Evolutionary conservation across 164 flowering plant genomes (phyloP), one percentile per base, ranked within the genome.

Genomic region (Malania oleifera): DNA sequence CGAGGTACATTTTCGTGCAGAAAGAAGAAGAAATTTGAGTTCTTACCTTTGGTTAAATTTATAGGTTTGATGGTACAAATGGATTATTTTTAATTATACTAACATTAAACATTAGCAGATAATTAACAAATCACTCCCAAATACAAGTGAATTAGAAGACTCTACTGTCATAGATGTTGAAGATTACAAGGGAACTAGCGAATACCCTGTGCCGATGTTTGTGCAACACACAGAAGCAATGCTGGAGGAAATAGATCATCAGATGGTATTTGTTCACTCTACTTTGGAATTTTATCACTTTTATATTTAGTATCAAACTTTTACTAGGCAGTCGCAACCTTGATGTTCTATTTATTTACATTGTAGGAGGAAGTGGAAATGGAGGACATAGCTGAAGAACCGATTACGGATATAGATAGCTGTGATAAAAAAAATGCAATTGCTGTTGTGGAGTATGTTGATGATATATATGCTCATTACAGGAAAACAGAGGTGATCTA

Each of bases 401-500:
- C 56, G 0, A 24, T 71, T 54, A 18, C 45, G 39, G 71, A 71
- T 23, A 71, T 71, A 11, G 71, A 71, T 31, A 15, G 54, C 20
- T 1, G 14, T 25, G 75, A 71, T 31, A 0, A 2, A 15, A 45
- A 63, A 7, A 55, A 71, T 39, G 62, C 63, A 20, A 65, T 63
- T 25, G 68, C 75, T 0, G 68, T 71, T 19, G 65, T 63, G 14
- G 75, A 71, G 27, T 71, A 71, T 53, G 25, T 71, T 10, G 68
- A 71, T 34, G 71, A 67, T 27, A 41, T 70, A 4, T 61, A 65
- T 22, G 35, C 63, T 26, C 58, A 24, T 38, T 70, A 70, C 63
- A 56, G 46, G 49, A 61, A 70, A 52, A n/a, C 34, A 12, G 73
- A 70, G 73, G 73, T 61, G 23, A 35, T 24, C 17, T 27, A 14